Base-by-base conservation (phyloP, 2,329 filamentous ascomycete species). In the Chaetomiaceae sp. region DNA sequence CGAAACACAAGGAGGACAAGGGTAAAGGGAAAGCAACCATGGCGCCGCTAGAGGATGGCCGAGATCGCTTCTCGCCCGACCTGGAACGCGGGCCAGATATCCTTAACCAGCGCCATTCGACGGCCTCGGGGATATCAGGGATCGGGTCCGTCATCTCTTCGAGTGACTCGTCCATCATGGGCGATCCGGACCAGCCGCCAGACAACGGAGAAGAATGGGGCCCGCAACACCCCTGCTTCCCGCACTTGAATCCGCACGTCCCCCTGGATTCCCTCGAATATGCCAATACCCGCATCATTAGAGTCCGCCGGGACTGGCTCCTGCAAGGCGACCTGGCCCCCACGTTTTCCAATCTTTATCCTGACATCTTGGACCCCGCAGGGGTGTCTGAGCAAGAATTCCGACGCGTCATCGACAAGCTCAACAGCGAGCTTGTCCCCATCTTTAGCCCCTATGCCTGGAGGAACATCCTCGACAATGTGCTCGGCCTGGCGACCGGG, bases 311-410 rank as follows among this genome's bases (percentile, higher is more conserved):
- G 37, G 93, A 99, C 68, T 99, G 91, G 87, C 85, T 97, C 70
- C 69, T 91, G 25, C 81, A 85, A 54, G 93, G 92, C 31, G 93
- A 99, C 67, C 73, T 96, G 23, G 92, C 91, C 1, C 93, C 93
- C 0, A 89, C 91, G 0, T 97, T 95, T 65, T 93, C 89, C 14
- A 96, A 97, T 62, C 75, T 96, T 3, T 99, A 99, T 63, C 93
- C 93, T 0, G 93, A 99, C 65, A 95, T 99, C 51, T 75, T 99
- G 7, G 91, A 96, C 58, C 89, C 90, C 0, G 82, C 81, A 0
- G 82, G 91, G 27, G 72, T 99, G 38, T 78, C 82, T 1, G 93
- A 99, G 67, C 84, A 85, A 53, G 89, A 95, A 61, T 99, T 99
- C 64, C 82, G 93, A 3, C 76, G 77, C 10, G 72, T 97, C 25